Evolutionary conservation across 345 rosid genomes (phyloP), one percentile per base, ranked within the genome.

Genomic region (Ceriops zippeliana): DNA sequence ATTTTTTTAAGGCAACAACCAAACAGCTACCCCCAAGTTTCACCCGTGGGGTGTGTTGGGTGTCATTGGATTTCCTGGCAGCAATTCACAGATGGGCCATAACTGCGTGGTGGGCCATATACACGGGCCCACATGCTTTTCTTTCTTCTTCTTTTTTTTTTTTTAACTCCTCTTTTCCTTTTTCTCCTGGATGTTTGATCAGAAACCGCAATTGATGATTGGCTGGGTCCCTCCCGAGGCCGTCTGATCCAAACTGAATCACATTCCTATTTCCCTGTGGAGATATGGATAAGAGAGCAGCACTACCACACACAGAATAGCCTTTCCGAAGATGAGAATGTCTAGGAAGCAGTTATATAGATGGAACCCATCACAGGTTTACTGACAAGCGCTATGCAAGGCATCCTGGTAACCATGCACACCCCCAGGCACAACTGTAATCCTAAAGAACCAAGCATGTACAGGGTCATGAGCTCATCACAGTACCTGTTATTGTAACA

Each of bases 241-340:
- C 19, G 19, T 42, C 49, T 15, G 19, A 42, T 11, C 31, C 37
- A 49, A 52, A n/a, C 31, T 13, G 67, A 76, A 26, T 35, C 60
- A 67, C 31, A 47, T 35, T 69, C 74, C 63, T 26, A 60, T 42
- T 61, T 42, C 49, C 49, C 56, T 22, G 8, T 13, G 30, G 7
- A 22, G 69, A 37, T 67, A 52, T 65, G 79, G 85, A 78, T 66
- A 78, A 76, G 83, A 58, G 27, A 42, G 58, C 22, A 58, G 58
- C 22, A 58, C 60, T 71, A 53, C 83, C 87, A 79, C 81, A 79
- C 81, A 82, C 65, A 75, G 58, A 71, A 57, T 24, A n/a, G 65
- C 70, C 68, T 52, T 22, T 22, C 47, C 62, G 66, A 66, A 68
- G 59, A 46, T 59, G 62, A 35, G 57, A 62, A 52, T 16, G 47